Evolutionary conservation across 2,329 filamentous ascomycete genomes (phyloP).

Genomic region (Fusarium cyanostomum): DNA sequence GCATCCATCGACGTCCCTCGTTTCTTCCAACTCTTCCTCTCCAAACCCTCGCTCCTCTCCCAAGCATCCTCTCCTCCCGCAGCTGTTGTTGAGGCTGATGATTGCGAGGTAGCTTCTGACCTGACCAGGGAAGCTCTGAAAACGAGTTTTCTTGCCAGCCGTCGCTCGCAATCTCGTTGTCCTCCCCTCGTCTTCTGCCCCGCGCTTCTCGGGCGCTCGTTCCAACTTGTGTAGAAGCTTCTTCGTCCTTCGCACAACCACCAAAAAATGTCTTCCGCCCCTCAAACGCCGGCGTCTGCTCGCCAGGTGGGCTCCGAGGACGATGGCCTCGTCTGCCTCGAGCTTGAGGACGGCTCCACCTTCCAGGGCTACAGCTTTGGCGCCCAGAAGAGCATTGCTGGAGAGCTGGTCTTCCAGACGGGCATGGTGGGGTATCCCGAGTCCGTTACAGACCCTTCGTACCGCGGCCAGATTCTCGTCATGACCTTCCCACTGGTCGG

Average conservation of each 20-base stretch:
- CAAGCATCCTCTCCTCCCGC: conserved; percentile 27
- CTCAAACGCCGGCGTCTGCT: conserved; percentile 67
- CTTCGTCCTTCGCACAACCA: conserved; percentile 23
- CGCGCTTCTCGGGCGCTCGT: conserved; percentile 38
- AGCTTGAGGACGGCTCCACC: conserved; percentile 89
- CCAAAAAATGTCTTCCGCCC: conserved; percentile 48
- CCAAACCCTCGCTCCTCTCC: conserved; percentile 37
- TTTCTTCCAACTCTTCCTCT: conserved; percentile 33
- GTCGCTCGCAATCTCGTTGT: conserved; percentile 46
- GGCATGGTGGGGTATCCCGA: conserved; percentile 99
- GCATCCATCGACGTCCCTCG: conserved; percentile 30
- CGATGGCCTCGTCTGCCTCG: conserved; percentile 80
- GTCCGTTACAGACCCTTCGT: conserved; percentile 87
- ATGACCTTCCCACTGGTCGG: conserved; percentile 95
- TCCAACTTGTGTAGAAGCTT: conserved; percentile 24
- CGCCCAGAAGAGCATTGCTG: conserved; percentile 90
- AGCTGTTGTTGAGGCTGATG: conserved; percentile 48
- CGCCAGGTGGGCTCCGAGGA: conserved; percentile 62
- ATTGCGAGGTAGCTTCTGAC: conserved; percentile 52
- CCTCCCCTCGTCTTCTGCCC: conserved; percentile 44
- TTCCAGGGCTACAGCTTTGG: conserved; percentile 98
- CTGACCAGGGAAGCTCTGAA: conserved; percentile 50
- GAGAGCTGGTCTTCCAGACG: conserved; percentile 98
- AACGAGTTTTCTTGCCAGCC: conserved; percentile 51
- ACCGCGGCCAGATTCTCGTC: conserved; percentile 93